A percentile compares a stretch with the other conserved stretches of the same genome.
Conservation (phyloP, 495 filamentous ascomycete species). For the Tuber brumale region DNA sequence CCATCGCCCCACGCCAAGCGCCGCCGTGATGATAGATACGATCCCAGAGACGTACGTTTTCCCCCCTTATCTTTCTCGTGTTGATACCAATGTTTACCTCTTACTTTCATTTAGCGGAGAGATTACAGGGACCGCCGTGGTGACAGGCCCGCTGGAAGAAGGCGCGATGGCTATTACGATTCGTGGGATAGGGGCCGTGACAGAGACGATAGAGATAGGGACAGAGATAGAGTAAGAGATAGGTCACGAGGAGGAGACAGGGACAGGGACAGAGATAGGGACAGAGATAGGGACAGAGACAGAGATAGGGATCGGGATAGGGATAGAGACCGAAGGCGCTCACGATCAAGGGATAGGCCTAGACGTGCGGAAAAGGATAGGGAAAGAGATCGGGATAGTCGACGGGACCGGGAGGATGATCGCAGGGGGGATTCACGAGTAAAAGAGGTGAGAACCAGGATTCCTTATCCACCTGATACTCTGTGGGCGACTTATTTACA, state of each 20-base stretch:
- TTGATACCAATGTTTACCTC: slow-evolving; percentile 23
- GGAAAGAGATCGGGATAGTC: slow-evolving; percentile 40
- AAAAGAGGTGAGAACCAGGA: slow-evolving; percentile 53
- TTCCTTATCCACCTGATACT: slow-evolving; percentile 44
- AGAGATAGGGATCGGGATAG: slow-evolving; percentile 54
- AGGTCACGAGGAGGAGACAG: slow-evolving; percentile 52
- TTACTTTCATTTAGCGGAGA: slow-evolving; percentile 33
- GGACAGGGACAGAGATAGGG: slow-evolving; percentile 54
- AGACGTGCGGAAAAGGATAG: slow-evolving; percentile 49
- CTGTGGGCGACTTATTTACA: slow-evolving; percentile 32
- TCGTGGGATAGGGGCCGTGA: slow-evolving; percentile 57
- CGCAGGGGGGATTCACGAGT: slow-evolving; percentile 61
- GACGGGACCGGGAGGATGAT: slow-evolving; percentile 66
- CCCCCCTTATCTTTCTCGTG: slow-evolving; percentile 7
- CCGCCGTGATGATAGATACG: slow-evolving; percentile 40
- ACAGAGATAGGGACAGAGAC: slow-evolving; percentile 50
- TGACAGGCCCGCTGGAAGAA: slow-evolving; percentile 50
- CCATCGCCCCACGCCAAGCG: slow-evolving; percentile 36
- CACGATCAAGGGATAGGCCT: slow-evolving; percentile 35
- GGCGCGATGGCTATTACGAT: slow-evolving; percentile 53
- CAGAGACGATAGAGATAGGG: slow-evolving; percentile 51
- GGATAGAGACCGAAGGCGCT: slow-evolving; percentile 53
- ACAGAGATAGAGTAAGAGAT: slow-evolving; percentile 52
- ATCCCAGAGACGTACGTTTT: slow-evolving; percentile 34
- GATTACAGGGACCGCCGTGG: slow-evolving; percentile 42